Percentiles rank a stretch among this genome's conserved stretches.
phyloP scores from a whole-genome alignment of 305 asterid genomes.

The Fraxinus sp. region DNA sequence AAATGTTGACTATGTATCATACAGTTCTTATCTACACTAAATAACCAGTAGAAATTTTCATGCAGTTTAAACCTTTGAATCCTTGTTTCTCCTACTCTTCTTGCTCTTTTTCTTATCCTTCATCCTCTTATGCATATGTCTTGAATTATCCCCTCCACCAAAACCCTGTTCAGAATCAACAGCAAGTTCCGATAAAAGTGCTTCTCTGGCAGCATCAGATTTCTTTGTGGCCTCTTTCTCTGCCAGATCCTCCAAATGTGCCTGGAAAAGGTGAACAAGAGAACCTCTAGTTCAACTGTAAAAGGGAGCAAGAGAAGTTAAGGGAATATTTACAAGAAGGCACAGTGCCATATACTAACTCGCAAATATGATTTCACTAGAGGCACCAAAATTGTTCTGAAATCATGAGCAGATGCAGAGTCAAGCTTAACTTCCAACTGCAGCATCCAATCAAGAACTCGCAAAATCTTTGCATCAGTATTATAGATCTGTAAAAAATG shows the following conservation, averaged over 20 bases:
- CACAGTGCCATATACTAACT: slow-evolving; percentile 38
- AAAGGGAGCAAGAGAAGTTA: slow-evolving; percentile 19
- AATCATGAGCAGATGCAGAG: slow-evolving; percentile 64
- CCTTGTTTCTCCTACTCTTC: not conserved
- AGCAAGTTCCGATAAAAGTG: not conserved
- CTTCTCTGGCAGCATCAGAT: not conserved
- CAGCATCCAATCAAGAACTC: slow-evolving; percentile 60
- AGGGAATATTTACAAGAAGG: not conserved
- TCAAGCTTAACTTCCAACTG: slow-evolving; percentile 72
- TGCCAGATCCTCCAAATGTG: not conserved
- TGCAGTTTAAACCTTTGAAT: not conserved
- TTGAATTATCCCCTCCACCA: not conserved
- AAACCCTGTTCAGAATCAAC: not conserved
- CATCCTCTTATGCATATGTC: not conserved
- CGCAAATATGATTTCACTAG: slow-evolving; percentile 75
- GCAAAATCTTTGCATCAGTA: slow-evolving; percentile 75
- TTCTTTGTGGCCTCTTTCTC: not conserved
- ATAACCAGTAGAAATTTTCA: not conserved
- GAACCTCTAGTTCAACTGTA: slow-evolving; percentile 1
- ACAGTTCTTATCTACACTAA: not conserved
- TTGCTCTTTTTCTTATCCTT: not conserved
- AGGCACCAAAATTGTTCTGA: slow-evolving; percentile 62
- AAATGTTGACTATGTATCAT: not conserved
- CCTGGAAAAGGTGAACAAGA: not conserved
- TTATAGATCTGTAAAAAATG: slow-evolving; percentile 69